Evolutionary conservation across 2,329 filamentous ascomycete species (phyloP), one percentile per base, ranked within the genome.

Genomic region (Alternaria arborescens): DNA sequence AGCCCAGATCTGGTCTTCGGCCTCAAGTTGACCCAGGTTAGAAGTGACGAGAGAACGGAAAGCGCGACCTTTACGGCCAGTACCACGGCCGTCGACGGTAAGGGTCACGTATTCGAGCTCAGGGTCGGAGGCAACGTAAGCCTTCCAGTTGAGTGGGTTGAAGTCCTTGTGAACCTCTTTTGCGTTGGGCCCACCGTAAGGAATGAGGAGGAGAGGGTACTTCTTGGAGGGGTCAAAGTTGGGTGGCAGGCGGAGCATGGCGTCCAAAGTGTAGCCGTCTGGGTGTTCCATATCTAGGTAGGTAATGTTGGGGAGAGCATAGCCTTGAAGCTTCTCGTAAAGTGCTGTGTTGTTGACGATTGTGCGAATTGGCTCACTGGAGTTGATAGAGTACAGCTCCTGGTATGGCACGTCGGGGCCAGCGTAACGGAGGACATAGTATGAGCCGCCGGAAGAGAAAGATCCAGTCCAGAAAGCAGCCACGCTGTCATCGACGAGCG

Each of bases 361-460:
- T 0, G 84, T 86, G 6, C 86, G 84, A 8, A 91, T 75, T 0
- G 88, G 84, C 34, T 78, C 82, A 20, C 82, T 84, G 20, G 83
- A 82, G 71, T 88, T 85, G 61, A 84, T 73, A 0, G 85, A 79
- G 77, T 89, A 90, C 1, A 91, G 81, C 64, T 90, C 87, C 70
- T 91, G 88, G 76, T 90, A 91, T 0, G 89, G 89, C 0, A 91
- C 86, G 55, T 90, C 85, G 0, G 89, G 89, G 0, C 89, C 89
- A 18, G 79, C 77, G 72, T 91, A 91, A 52, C 80, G 84, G 3
- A 91, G 83, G 42, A 91, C 85, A 70, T 90, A 91, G 79, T 88
- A 91, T 3, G 85, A 85, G 0, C 85, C 86, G 1, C 78, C 81
- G 2, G 85, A 82, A 0, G 88, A 90, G 77, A 91, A 91, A 1